Evolutionary conservation across 2,329 filamentous ascomycete species (phyloP).

Genomic region (Colletotrichum musae): DNA sequence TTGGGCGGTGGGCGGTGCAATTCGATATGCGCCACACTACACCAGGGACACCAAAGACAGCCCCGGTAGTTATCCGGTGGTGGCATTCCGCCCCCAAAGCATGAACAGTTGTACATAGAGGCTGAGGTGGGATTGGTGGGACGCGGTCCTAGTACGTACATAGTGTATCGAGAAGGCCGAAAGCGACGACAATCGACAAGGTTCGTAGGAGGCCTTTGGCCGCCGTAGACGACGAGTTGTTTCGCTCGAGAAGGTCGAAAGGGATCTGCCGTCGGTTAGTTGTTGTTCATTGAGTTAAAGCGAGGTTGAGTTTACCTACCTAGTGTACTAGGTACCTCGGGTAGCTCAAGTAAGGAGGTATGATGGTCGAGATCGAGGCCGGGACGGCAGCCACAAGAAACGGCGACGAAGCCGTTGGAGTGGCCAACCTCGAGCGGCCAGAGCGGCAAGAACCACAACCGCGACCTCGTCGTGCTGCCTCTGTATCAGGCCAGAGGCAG

Average conservation of each 20-base stretch:
- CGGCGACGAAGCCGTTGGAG: background rate
- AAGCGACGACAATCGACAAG: slow-evolving; percentile 21
- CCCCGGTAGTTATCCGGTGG: slow-evolving; percentile 6
- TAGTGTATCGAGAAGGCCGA: background rate
- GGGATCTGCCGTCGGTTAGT: slow-evolving; percentile 4
- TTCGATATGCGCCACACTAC: slow-evolving; percentile 28
- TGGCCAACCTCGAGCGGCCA: slow-evolving; percentile 14
- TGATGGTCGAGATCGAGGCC: slow-evolving; percentile 19
- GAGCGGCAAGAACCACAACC: slow-evolving; percentile 24
- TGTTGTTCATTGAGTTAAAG: background rate
- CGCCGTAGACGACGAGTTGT: background rate
- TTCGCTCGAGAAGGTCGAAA: background rate
- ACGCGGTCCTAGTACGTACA: slow-evolving; percentile 1
- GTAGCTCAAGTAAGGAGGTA: too few species aligned
- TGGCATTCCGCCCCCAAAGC: slow-evolving; percentile 5
- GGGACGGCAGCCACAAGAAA: slow-evolving; percentile 1
- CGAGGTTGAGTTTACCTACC: slow-evolving; percentile 18
- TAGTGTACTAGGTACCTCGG: too few species aligned
- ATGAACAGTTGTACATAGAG: slow-evolving; percentile 29
- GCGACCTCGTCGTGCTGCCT: background rate
- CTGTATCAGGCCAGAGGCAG: background rate
- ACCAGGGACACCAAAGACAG: background rate
- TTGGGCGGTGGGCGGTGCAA: slow-evolving; percentile 29
- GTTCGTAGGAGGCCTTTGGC: slow-evolving; percentile 16
- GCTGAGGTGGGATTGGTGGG: slow-evolving; percentile 26